Percentiles rank a stretch among this genome's conserved stretches.
Conservation (phyloP, 306 rosid species). For the Ammopiptanthus mongolicus region DNA sequence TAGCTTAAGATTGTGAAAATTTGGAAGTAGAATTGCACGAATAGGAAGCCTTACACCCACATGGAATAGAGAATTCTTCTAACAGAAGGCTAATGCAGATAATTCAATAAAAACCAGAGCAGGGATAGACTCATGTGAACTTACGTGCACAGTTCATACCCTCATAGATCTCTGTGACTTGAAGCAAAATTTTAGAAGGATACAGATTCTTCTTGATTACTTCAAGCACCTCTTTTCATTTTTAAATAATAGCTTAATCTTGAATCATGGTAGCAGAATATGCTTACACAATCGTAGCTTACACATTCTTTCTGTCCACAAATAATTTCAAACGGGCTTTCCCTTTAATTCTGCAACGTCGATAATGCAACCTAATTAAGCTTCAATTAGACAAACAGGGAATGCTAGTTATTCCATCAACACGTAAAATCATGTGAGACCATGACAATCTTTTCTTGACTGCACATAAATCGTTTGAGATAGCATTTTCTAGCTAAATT, state of each 20-base stretch:
- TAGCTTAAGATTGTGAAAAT: background rate
- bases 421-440: background rate
- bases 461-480: background rate
- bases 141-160: background rate
- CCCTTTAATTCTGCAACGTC: background rate
- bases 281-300: background rate
- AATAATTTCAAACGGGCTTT: background rate
- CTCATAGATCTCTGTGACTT: background rate
- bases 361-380: background rate
- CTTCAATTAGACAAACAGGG: background rate
- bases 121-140: background rate
- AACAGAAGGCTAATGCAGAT: background rate
- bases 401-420: background rate
- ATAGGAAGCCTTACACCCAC: background rate
- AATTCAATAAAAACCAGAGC: background rate
- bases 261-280: constrained; percentile 7
- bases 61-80: background rate
- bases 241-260: background rate
- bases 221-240: background rate
- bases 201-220: too few relatives aligned
- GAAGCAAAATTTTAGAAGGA: too few relatives aligned
- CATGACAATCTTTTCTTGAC: background rate
- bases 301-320: background rate
- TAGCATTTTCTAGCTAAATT: background rate
- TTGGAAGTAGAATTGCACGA: background rate